Conservation (phyloP, 495 filamentous ascomycete species). For the Penicillium nucicola region DNA sequence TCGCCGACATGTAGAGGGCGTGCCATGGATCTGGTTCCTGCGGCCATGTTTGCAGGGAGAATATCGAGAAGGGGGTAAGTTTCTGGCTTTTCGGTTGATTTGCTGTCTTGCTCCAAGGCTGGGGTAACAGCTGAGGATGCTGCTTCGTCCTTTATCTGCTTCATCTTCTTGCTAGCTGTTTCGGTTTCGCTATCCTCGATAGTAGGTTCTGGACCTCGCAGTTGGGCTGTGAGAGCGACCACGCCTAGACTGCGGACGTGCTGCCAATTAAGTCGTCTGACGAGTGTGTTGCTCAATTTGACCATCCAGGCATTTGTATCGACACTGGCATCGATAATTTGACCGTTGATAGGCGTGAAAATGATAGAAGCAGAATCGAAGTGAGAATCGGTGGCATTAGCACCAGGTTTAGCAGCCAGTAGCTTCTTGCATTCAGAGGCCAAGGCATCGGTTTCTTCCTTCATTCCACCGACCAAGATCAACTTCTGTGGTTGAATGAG, state of each 20-base stretch:
- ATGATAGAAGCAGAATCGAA: constrained; percentile 54
- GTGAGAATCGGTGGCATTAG: constrained; percentile 25
- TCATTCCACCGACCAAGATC: constrained; percentile 78
- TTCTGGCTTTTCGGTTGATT: constrained; percentile 29
- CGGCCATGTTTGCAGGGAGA: constrained; percentile 70
- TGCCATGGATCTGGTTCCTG: constrained; percentile 71
- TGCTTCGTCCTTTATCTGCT: constrained; percentile 50
- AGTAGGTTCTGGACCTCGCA: constrained; percentile 36
- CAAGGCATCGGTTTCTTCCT: constrained; percentile 70
- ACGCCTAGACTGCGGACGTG: constrained; percentile 85
- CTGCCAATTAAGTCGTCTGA: constrained; percentile 88
- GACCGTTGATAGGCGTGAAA: constrained; percentile 72
- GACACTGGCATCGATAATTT: constrained; percentile 80
- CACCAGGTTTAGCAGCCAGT: constrained; percentile 51
- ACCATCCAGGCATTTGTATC: constrained; percentile 98
- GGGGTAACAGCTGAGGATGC: constrained; percentile 23
- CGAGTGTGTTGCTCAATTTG: constrained; percentile 77
- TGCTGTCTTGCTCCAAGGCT: constrained; percentile 13
- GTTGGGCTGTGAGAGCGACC: constrained; percentile 75
- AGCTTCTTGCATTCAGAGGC: constrained; percentile 79
- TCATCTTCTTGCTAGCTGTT: constrained; percentile 61
- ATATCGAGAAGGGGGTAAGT: constrained; percentile 68
- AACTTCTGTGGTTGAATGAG: constrained; percentile 92
- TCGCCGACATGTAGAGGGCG: constrained; percentile 95
- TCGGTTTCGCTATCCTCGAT: constrained; percentile 31